A percentile compares a stretch with the other conserved stretches of the same genome.
Evolutionary conservation across 176 grass and related monocot species (phyloP).

Genomic region (Raddia distichophylla): DNA sequence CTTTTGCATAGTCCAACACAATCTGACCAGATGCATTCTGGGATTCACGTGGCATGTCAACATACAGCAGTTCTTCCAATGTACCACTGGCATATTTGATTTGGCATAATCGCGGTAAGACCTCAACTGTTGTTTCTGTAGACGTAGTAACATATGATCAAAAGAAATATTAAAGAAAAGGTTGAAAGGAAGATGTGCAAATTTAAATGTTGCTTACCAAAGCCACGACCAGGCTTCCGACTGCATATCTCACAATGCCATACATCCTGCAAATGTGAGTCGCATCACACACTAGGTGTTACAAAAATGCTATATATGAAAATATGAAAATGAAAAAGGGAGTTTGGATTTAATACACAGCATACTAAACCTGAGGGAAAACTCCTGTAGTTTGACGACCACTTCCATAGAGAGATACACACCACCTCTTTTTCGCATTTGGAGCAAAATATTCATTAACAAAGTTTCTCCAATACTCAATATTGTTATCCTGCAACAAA

Average conservation of each 20-base stretch:
- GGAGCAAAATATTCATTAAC: conserved; percentile 91
- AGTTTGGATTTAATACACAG: not conserved
- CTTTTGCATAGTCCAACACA: conserved; percentile 93
- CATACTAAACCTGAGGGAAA: conserved; percentile 82
- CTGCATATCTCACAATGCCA: conserved; percentile 99
- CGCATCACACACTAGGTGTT: not conserved
- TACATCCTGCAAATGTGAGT: conserved; percentile 65
- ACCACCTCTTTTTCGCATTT: conserved; percentile 98
- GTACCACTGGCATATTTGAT: conserved; percentile 99
- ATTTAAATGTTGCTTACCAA: conserved; percentile 69
- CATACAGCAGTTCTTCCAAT: conserved; percentile 88
- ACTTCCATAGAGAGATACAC: conserved; percentile 97
- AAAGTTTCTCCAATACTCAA: conserved; percentile 99
- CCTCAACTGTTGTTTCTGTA: conserved; percentile 95
- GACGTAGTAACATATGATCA: conserved; percentile 26
- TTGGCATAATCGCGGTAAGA: conserved; percentile 91
- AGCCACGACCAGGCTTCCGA: conserved; percentile 94
- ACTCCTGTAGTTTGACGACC: conserved; percentile 97
- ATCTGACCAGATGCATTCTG: conserved; percentile 90
- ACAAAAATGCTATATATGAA: not conserved
- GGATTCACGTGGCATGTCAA: conserved; percentile 94
- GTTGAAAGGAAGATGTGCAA: not conserved
- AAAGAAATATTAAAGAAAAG: not conserved
- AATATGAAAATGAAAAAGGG: not conserved
- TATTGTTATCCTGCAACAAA: conserved; percentile 88